Base-by-base conservation (phyloP, 2,329 filamentous ascomycete genomes). In the Talaromyces funiculosus region DNA sequence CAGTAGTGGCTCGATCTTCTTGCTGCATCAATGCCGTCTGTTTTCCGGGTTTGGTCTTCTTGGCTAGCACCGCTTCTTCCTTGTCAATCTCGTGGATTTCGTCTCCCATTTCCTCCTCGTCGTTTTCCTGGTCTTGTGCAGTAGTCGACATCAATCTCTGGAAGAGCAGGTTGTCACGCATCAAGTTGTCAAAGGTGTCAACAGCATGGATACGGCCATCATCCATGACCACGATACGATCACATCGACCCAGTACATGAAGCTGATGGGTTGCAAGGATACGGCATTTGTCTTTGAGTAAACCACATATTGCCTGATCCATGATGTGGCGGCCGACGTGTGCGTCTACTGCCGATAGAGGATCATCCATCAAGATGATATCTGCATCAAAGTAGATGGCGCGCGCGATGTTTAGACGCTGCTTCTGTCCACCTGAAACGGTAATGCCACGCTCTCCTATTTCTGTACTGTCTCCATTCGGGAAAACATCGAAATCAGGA, bases 391-490 rank as follows among this genome's bases (percentile, higher is more conserved):
- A 87, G 68, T 87, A 87, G 58, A 87, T 86, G 1, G 85, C 85
- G 58, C 94, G 84, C 18, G 94, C 94, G 69, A 97, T 97, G 71
- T 97, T 97, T 66, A 97, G 80, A 10, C 94, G 86, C 73, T 97
- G 93, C 74, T 97, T 97, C 74, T 97, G 93, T 1, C 93, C 93
- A 60, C 94, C 93, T 18, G 92, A 96, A 1, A 97, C 89, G 0
- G 92, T 97, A 69, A 97, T 97, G 57, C 94, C 93, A 63, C 92
- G 87, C 74, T 97, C 94, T 26, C 93, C 94, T 69, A 97, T 96
- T 73, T 97, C 93, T 0, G 93, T 99, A 67, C 84, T 75, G 68
- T 97, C 94, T 14, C 91, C 90, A 61, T 89, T 85, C 0, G 93
- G 93, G n/a, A 97, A 81, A 86, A 96, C 96, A 53, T 96, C 90